A percentile compares a stretch with the other conserved stretches of the same genome.
Conservation (phyloP, 352 stramenopile species). For the Phytopythium cucurbitacearum region DNA sequence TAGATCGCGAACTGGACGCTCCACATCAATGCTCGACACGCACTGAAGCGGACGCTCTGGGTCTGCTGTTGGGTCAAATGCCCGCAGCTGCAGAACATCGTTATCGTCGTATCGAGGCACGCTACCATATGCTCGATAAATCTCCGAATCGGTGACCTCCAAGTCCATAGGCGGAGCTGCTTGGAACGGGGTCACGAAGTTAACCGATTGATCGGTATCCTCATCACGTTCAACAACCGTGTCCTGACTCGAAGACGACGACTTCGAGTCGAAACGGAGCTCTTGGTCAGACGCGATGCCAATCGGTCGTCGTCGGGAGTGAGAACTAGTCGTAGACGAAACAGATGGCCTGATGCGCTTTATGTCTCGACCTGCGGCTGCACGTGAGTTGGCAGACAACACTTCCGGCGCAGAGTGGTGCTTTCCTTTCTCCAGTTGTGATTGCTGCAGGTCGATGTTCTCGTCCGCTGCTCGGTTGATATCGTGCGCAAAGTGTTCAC, state of each 20-base stretch:
- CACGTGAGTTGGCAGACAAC: neutral
- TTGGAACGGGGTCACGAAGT: slow-evolving; percentile 20
- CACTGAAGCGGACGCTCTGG: slow-evolving; percentile 25
- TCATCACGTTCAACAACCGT: slow-evolving; percentile 9
- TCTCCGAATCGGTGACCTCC: slow-evolving; percentile 37
- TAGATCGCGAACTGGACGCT: slow-evolving; percentile 31
- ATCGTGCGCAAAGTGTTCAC: slow-evolving; percentile 20
- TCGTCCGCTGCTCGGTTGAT: slow-evolving; percentile 21
- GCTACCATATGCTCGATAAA: slow-evolving; percentile 23
- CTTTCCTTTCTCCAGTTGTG: slow-evolving; percentile 1
- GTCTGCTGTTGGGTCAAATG: slow-evolving; percentile 23
- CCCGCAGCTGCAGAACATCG: slow-evolving; percentile 28
- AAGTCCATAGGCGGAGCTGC: slow-evolving; percentile 9
- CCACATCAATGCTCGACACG: slow-evolving; percentile 25
- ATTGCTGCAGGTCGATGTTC: slow-evolving; percentile 6
- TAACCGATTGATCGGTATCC: slow-evolving; percentile 15
- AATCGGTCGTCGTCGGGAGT: slow-evolving; percentile 2
- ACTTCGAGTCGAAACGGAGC: slow-evolving; percentile 8
- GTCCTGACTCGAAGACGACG: slow-evolving; percentile 6
- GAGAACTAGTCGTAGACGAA: neutral
- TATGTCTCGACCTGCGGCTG: neutral
- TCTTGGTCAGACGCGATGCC: slow-evolving; percentile 10
- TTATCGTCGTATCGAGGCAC: slow-evolving; percentile 26
- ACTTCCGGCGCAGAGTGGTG: neutral
- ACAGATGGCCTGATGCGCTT: neutral